Evolutionary conservation across 805 yeast species (phyloP).

Genomic region (Pichia gijzeniarum): DNA sequence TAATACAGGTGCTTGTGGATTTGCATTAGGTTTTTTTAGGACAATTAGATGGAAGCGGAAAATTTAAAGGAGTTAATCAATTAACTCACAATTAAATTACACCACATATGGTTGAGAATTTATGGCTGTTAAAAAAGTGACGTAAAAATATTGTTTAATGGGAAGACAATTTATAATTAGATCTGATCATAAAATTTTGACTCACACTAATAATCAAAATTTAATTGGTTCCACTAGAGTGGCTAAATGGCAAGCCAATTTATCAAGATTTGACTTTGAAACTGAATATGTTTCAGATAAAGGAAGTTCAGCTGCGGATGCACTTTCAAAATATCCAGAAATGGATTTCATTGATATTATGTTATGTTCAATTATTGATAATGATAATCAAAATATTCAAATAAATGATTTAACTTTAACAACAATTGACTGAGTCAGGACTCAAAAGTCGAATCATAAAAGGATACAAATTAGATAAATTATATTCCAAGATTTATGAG

Average conservation of each 20-base stretch:
- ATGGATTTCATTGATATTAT: not conserved
- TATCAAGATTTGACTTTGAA: constrained; percentile 4
- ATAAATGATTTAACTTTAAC: not conserved
- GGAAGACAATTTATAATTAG: not conserved
- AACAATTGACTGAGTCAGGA: not conserved
- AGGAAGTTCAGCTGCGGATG: constrained; percentile 4
- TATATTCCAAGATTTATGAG: too few species aligned
- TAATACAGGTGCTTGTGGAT: constrained; percentile 7
- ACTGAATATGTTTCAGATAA: constrained; percentile 1
- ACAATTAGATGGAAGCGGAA: constrained; percentile 1
- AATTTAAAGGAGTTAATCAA: not conserved
- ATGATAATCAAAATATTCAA: not conserved
- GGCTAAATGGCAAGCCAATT: constrained; percentile 5
- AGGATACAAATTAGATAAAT: not conserved
- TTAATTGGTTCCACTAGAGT: constrained; percentile 1
- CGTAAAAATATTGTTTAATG: not conserved
- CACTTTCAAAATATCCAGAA: constrained; percentile 2
- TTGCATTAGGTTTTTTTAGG: constrained; percentile 1
- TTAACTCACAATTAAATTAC: not conserved
- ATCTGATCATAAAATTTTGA: constrained; percentile 5
- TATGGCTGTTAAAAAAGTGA: constrained; percentile 1
- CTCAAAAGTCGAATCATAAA: not conserved
- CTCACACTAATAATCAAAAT: constrained; percentile 2
- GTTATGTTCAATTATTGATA: not conserved
- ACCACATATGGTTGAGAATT: constrained; percentile 1